Percentiles rank a stretch among this genome's conserved stretches.
Evolutionary conservation across 2,329 filamentous ascomycete species (phyloP).

Genomic region (Polychaeton citri): DNA sequence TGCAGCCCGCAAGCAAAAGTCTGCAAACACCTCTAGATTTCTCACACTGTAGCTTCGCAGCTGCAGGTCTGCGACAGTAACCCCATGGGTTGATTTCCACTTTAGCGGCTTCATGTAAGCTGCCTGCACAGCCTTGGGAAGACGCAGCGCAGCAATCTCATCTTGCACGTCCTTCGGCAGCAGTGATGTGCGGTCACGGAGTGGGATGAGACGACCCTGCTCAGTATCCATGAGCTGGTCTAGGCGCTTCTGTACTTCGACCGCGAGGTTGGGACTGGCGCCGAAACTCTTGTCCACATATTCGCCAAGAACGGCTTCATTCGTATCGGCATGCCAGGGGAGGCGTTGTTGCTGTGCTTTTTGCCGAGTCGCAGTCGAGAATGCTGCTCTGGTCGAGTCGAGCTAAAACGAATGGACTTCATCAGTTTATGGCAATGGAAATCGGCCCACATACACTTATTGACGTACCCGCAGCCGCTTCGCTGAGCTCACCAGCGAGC

Average conservation of each 20-base stretch:
- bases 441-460: neutral
- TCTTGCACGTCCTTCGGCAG: slow-evolving; percentile 7
- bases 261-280: slow-evolving; percentile 4
- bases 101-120: slow-evolving; percentile 76
- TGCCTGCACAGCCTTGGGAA: slow-evolving; percentile 71
- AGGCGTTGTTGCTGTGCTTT: slow-evolving; percentile 1
- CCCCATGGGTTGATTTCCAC: slow-evolving; percentile 57
- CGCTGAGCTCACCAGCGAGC: slow-evolving; percentile 28
- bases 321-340: slow-evolving; percentile 4
- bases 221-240: slow-evolving; percentile 1
- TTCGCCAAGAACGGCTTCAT: slow-evolving; percentile 1
- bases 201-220: slow-evolving; percentile 7
- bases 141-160: slow-evolving; percentile 33
- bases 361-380: slow-evolving; percentile 1
- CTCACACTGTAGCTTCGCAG: slow-evolving; percentile 81
- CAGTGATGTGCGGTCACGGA: slow-evolving; percentile 4
- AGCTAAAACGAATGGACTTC: slow-evolving; percentile 6
- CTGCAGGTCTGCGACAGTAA: slow-evolving; percentile 82
- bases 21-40: slow-evolving; percentile 85
- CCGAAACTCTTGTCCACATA: slow-evolving; percentile 1
- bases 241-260: slow-evolving; percentile 2
- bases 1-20: slow-evolving; percentile 86
- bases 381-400: slow-evolving; percentile 7
- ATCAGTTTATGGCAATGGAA: slow-evolving; percentile 4
- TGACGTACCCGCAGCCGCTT: slow-evolving; percentile 29